These are phyloP conservation scores for Polyplosphaeria fusca DNA, from an alignment of 495 filamentous ascomycete genomes.

Conservation along the genomic window DNA sequence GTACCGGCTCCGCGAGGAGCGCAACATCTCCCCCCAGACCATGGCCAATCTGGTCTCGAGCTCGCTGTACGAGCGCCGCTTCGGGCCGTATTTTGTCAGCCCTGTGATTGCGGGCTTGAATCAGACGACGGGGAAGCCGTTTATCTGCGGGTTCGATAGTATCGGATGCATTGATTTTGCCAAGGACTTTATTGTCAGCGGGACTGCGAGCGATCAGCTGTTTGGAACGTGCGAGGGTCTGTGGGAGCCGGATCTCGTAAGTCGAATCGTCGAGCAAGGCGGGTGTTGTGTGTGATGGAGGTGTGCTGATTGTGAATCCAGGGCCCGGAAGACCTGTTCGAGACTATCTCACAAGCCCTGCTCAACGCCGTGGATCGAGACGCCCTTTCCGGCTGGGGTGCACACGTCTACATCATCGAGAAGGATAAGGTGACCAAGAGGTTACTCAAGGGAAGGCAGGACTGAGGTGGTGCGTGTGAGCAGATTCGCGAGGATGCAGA, in stretches of 20 bases:
- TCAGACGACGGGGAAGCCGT: constrained; percentile 84
- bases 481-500: no score
- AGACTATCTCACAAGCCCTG: constrained; percentile 96
- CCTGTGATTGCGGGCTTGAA: constrained; percentile 94
- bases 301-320: constrained; percentile 36
- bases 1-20: constrained; percentile 98
- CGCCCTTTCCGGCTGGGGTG: constrained; percentile 95
- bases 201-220: constrained; percentile 92
- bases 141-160: constrained; percentile 98
- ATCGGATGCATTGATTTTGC: constrained; percentile 99
- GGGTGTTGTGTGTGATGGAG: background rate
- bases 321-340: constrained; percentile 92
- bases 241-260: constrained; percentile 94
- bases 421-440: constrained; percentile 99
- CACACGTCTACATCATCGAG: constrained; percentile 98
- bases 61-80: constrained; percentile 87
- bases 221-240: constrained; percentile 98
- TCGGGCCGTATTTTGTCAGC: constrained; percentile 92
- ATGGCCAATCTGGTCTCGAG: constrained; percentile 93
- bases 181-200: constrained; percentile 97
- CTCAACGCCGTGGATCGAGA: constrained; percentile 95
- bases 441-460: constrained; percentile 86
- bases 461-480: constrained; percentile 42
- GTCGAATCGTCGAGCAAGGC: constrained; percentile 33
- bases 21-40: constrained; percentile 87